Evolutionary conservation across 1,139 yeast genomes (phyloP).

Genomic region (Candida tetrigidarum): DNA sequence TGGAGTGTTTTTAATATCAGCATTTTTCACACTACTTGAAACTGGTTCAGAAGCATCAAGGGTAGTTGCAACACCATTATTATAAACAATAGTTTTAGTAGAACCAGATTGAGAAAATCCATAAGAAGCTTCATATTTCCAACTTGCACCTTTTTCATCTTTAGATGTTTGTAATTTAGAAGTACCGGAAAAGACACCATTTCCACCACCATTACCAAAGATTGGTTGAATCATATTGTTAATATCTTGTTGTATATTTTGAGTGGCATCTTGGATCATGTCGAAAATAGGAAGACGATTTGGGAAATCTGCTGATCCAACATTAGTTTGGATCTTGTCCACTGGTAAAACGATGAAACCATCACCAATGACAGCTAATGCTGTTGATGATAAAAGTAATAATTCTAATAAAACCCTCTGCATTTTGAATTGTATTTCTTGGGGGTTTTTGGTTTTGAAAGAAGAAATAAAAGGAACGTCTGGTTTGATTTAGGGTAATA

Average conservation of each 20-base stretch:
- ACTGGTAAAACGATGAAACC: conserved; percentile 14
- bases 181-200: too few species aligned
- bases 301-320: conserved; percentile 7
- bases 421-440: conserved; percentile 1
- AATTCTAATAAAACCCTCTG: conserved; percentile 6
- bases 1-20: too few species aligned
- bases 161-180: background rate
- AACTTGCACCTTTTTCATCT: background rate
- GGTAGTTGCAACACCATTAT: conserved; percentile 1
- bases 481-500: background rate
- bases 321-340: conserved; percentile 9
- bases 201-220: conserved; percentile 10
- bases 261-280: background rate
- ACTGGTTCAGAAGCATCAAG: too few species aligned
- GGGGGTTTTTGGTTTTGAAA: background rate
- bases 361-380: conserved; percentile 13
- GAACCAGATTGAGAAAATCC: background rate
- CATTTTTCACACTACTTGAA: too few species aligned
- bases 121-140: conserved; percentile 4
- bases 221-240: conserved; percentile 8
- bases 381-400: conserved; percentile 10
- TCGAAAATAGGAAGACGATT: conserved; percentile 11
- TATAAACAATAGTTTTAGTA: conserved; percentile 1
- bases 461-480: too few species aligned
- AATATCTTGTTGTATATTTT: conserved; percentile 4